These are phyloP conservation scores for Rhizoclosmatium globosum DNA, from an alignment of 192 early-diverging fungal species.

Conservation along the genomic window DNA sequence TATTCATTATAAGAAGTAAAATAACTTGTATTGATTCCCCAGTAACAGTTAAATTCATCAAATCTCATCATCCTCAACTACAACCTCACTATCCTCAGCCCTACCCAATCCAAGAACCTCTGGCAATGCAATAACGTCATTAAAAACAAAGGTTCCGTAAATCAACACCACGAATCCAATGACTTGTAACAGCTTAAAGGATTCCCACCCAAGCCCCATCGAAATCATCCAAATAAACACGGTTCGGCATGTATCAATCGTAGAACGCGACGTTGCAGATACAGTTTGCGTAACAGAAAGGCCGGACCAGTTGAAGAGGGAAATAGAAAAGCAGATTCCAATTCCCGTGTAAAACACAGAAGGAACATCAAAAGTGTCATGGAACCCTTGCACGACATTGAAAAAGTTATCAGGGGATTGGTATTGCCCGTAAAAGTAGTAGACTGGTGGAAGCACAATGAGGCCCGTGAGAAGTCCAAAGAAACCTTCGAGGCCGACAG, in stretches of 20 bases:
- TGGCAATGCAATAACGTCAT: constrained; percentile 30
- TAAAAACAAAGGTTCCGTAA: constrained; percentile 47
- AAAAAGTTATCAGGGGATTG: constrained; percentile 80
- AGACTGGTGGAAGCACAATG: constrained; percentile 76
- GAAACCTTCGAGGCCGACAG: constrained; percentile 92
- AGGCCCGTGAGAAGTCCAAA: constrained; percentile 84
- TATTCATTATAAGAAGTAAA: neutral
- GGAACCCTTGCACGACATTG: constrained; percentile 78
- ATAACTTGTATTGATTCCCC: neutral
- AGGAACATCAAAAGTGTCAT: constrained; percentile 53
- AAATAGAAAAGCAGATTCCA: constrained; percentile 76
- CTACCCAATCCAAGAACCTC: constrained; percentile 6
- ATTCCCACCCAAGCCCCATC: constrained; percentile 93
- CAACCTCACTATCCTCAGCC: neutral
- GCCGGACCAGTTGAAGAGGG: constrained; percentile 92
- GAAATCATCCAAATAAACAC: constrained; percentile 96
- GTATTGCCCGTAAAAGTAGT: constrained; percentile 69
- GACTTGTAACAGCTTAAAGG: constrained; percentile 92
- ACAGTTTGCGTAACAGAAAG: constrained; percentile 87
- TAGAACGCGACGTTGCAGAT: constrained; percentile 90
- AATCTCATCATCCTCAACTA: neutral
- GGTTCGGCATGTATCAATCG: constrained; percentile 96
- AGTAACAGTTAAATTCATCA: neutral
- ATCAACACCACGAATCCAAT: constrained; percentile 71
- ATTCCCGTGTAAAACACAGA: constrained; percentile 60